These are phyloP conservation scores for Neurospora discreta DNA, from an alignment of 495 filamentous ascomycete genomes.

Conservation along the genomic window DNA sequence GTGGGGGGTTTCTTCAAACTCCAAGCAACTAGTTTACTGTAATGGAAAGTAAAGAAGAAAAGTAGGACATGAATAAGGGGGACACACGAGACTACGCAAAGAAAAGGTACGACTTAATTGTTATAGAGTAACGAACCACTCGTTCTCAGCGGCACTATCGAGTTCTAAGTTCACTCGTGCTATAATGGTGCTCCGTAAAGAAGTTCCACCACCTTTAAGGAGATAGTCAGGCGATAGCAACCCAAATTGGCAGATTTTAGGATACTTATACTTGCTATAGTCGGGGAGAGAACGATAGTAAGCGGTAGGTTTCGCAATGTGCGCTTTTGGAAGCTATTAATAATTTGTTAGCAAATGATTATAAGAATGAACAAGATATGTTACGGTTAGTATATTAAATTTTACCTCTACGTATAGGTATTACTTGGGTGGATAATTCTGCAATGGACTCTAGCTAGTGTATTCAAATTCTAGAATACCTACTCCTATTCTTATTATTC, in stretches of 20 bases:
- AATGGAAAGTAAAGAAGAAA: not conserved
- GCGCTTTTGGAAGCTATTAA: not conserved
- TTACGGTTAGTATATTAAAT: not conserved
- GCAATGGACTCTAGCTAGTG: not conserved
- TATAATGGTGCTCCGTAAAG: not conserved
- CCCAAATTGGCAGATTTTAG: constrained; percentile 1
- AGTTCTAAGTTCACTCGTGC: not conserved
- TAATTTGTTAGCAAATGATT: not conserved
- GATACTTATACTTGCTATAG: not conserved
- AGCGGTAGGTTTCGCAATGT: constrained; percentile 9
- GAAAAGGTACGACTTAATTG: constrained; percentile 61
- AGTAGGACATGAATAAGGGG: not conserved
- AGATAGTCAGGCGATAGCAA: not conserved
- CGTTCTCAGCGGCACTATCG: constrained; percentile 47
- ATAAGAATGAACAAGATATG: not conserved
- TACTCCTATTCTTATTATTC: too few species aligned
- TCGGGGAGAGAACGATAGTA: not conserved
- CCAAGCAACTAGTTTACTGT: not conserved
- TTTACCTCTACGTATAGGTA: not conserved
- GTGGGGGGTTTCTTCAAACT: not conserved
- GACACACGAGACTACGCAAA: not conserved
- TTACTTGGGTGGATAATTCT: not conserved
- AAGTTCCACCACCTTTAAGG: constrained; percentile 15
- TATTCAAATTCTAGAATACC: too few species aligned
- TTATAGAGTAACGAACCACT: constrained; percentile 74